Base-by-base conservation (phyloP, 2,329 filamentous ascomycete species). In the Seiridium cupressi region DNA sequence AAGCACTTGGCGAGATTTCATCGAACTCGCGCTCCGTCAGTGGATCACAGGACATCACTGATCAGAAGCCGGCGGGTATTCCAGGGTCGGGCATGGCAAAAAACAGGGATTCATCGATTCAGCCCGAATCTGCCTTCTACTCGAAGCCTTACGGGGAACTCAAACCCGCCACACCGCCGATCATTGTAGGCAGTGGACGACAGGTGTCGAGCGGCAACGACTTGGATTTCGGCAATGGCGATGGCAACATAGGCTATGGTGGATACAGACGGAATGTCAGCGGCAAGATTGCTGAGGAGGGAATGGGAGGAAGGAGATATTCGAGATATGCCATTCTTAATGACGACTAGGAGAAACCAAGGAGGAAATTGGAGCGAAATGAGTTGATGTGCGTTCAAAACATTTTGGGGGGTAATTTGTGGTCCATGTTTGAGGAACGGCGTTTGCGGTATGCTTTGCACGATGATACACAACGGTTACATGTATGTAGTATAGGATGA, bases 261-360 rank as follows among this genome's bases (percentile, higher is more conserved):
- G 68, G 69, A 1, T 77, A 77, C 57, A 77, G 83, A 51, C 77
- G 89, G 51, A 86, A 89, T 62, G 89, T 91, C 2, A 92, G 89
- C 69, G 90, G 90, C 1, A 91, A 90, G 77, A 74, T 87, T 59
- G 89, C 83, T 0, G 90, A 93, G 71, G 90, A 93, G 70, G 90
- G 90, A 2, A 76, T 83, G 51, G 85, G 75, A 3, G 77, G 74
- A 61, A 56, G 51, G 46, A 58, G 62, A 48, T 69, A 68, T 46
- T 68, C 68, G 55, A 58, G 68, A 56, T 73, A 72, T 54, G 67
- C 67, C 35, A 62, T 70, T 18, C 51, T 73, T 47, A 66, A 70
- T 36, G 65, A 65, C 34, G 57, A 62, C 18, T 62, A 18, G 51
- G 48, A n/a, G 46, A n/a, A 3, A n/a, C 35, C 11, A 34, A 35